phyloP scores from a whole-genome alignment of 371 early-diverging fungal species.

The Syncephalastrum sp. region DNA sequence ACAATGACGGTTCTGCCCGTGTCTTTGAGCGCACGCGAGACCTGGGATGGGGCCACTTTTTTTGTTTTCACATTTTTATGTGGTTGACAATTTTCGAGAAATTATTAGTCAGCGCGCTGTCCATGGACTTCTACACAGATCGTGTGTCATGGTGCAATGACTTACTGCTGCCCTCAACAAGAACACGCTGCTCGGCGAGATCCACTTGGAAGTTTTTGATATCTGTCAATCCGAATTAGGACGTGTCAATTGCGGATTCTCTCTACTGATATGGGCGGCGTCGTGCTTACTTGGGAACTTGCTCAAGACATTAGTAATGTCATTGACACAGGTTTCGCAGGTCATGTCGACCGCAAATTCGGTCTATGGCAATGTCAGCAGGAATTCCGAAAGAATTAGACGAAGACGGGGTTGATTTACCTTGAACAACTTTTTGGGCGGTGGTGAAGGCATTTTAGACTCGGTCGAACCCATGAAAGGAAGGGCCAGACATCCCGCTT shows the following conservation, averaged over 20 bases:
- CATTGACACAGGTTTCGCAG: constrained; percentile 72
- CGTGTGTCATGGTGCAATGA: not conserved
- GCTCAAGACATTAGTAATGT: constrained; percentile 58
- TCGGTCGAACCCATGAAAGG: constrained; percentile 8
- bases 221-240: constrained; percentile 26
- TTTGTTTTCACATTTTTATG: no score
- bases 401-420: not conserved
- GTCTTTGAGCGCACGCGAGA: constrained; percentile 59
- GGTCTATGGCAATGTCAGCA: constrained; percentile 35
- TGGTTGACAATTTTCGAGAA: not conserved
- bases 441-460: constrained; percentile 10
- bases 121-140: constrained; percentile 2
- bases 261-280: not conserved
- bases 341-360: constrained; percentile 87
- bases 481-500: no score
- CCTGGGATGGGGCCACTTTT: constrained; percentile 64
- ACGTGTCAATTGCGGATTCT: not conserved
- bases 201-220: constrained; percentile 57
- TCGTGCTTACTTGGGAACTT: constrained; percentile 43
- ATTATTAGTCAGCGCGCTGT: constrained; percentile 15
- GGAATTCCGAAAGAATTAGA: no score
- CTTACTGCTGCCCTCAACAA: constrained; percentile 65
- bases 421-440: constrained; percentile 17
- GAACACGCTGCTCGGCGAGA: constrained; percentile 57
- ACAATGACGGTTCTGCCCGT: constrained; percentile 75